Conservation (phyloP, 2,329 filamentous ascomycete genomes). For the Colletotrichum costaricense region DNA sequence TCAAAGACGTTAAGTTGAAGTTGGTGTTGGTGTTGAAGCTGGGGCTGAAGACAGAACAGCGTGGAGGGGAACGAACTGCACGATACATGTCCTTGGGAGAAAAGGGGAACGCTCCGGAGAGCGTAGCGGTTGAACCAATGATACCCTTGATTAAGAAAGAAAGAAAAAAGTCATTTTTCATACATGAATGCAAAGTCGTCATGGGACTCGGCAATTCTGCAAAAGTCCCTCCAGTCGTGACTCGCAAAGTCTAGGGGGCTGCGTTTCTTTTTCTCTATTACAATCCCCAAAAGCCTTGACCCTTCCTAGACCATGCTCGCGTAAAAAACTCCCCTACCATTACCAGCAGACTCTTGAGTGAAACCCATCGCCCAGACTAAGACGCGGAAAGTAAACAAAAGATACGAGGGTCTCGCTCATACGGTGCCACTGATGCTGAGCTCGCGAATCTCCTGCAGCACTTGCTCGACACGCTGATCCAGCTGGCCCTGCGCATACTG, state of each 20-base stretch:
- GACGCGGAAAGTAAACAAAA: neutral
- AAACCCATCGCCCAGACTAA: neutral
- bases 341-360: neutral
- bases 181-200: slow-evolving; percentile 20
- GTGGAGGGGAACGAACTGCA: neutral
- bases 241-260: slow-evolving; percentile 14
- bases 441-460: slow-evolving; percentile 95
- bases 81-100: neutral
- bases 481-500: slow-evolving; percentile 95
- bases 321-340: slow-evolving; percentile 1
- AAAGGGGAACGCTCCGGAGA: neutral
- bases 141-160: slow-evolving; percentile 32
- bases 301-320: neutral
- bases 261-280: slow-evolving; percentile 18
- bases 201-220: neutral
- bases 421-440: slow-evolving; percentile 87
- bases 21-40: neutral
- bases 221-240: neutral
- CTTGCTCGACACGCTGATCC: slow-evolving; percentile 92
- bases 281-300: neutral
- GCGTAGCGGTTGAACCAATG: slow-evolving; percentile 9
- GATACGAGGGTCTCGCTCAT: slow-evolving; percentile 44
- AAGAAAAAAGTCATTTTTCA: slow-evolving; percentile 26
- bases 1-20: neutral
- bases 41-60: neutral